Percentiles rank a stretch among this genome's conserved stretches.
These are phyloP conservation scores for Penicillium steckii DNA, from an alignment of 495 filamentous ascomycete species.

Conservation along the genomic window DNA sequence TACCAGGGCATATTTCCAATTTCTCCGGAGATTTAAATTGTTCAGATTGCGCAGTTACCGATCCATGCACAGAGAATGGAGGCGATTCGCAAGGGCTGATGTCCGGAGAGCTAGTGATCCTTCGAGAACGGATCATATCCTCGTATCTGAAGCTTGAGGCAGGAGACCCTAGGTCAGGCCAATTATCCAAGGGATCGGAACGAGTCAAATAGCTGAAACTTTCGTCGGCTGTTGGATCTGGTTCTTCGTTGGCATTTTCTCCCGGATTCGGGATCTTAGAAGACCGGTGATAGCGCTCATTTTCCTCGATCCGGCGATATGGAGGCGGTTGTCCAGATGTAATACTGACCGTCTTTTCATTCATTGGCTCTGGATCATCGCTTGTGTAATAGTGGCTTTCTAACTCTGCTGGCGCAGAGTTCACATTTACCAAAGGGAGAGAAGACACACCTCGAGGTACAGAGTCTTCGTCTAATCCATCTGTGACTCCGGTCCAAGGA, in stretches of 20 bases:
- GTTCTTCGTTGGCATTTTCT: background rate
- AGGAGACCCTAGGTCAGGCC: background rate
- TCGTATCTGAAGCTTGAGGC: background rate
- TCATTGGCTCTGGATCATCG: background rate
- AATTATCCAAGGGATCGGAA: background rate
- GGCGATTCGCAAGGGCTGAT: background rate
- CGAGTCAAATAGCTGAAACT: background rate
- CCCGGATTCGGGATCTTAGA: background rate
- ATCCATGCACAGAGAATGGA: background rate
- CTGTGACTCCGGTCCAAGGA: conserved; percentile 4
- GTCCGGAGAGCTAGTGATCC: background rate
- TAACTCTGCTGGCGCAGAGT: background rate
- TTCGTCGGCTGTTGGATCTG: background rate
- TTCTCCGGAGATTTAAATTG: background rate
- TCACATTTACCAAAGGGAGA: background rate
- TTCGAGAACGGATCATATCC: background rate
- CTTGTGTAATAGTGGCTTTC: background rate
- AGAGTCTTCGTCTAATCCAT: background rate
- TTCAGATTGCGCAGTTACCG: background rate
- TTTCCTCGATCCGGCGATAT: background rate
- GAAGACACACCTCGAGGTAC: background rate
- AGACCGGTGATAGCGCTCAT: background rate
- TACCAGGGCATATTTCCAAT: background rate
- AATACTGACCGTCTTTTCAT: background rate
- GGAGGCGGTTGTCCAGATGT: background rate